phyloP scores from a whole-genome alignment of 441 rosid genomes.

The Pelargonium myrrhifolium region DNA sequence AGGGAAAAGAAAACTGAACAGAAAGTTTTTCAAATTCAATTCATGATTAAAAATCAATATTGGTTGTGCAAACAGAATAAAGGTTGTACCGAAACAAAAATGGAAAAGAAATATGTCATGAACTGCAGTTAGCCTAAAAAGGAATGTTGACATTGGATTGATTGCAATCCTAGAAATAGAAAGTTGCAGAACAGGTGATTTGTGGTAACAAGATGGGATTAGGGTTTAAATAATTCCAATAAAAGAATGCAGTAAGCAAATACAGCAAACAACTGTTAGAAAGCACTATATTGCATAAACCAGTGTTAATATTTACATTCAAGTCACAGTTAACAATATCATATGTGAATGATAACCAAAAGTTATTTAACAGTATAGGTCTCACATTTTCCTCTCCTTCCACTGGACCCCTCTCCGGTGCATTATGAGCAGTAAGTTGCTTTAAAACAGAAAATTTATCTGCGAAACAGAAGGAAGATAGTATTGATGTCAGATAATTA shows the following conservation, averaged over 20 bases:
- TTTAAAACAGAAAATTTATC: slow-evolving; percentile 36
- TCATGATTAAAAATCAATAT: too few species aligned
- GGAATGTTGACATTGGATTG: too few species aligned
- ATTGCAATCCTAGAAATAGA: too few species aligned
- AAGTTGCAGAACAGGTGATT: too few species aligned
- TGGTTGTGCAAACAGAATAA: too few species aligned
- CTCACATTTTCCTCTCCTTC: slow-evolving; percentile 61
- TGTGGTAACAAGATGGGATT: too few species aligned
- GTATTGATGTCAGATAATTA: neutral
- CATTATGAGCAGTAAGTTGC: slow-evolving; percentile 28
- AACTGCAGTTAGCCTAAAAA: too few species aligned
- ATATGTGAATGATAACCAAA: slow-evolving; percentile 1
- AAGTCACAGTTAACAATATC: neutral
- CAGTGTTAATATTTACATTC: neutral
- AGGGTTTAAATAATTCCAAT: too few species aligned
- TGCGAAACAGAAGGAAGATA: slow-evolving; percentile 21
- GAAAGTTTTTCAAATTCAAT: too few species aligned
- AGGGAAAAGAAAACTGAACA: too few species aligned
- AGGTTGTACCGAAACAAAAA: too few species aligned
- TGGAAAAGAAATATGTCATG: too few species aligned
- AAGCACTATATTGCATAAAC: neutral
- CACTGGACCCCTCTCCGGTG: slow-evolving; percentile 17
- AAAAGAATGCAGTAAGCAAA: neutral
- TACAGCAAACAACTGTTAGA: neutral
- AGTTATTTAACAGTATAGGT: slow-evolving; percentile 4